A percentile compares a stretch with the other conserved stretches of the same genome.
Conservation (phyloP, 1,139 yeast genomes). For the Casaregolazyma lundiana region DNA sequence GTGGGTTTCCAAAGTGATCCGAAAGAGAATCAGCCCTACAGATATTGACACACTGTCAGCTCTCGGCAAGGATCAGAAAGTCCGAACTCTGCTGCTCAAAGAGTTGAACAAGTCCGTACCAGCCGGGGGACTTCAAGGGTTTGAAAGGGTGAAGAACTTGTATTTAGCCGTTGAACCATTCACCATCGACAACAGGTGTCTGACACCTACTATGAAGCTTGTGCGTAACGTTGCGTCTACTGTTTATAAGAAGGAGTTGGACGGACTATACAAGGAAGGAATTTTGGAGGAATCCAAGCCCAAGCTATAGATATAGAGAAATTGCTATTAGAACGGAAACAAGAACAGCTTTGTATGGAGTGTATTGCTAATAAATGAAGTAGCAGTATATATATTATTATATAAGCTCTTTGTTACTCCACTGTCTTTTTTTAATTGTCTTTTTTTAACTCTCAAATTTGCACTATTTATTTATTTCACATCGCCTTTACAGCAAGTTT, state of each 20-base stretch:
- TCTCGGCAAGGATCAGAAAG: constrained; percentile 28
- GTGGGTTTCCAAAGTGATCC: constrained; percentile 26
- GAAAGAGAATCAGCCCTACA: constrained; percentile 21
- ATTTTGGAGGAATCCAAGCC: constrained; percentile 18
- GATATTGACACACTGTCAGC: constrained; percentile 30
- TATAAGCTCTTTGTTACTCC: no score
- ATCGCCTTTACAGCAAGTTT: no score
- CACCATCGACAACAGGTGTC: constrained; percentile 54
- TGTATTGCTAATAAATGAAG: not conserved
- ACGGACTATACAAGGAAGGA: constrained; percentile 59
- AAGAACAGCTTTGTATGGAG: not conserved
- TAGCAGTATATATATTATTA: no score
- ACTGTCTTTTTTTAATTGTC: no score
- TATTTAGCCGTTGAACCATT: constrained; percentile 61
- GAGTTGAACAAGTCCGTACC: constrained; percentile 32
- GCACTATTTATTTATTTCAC: no score
- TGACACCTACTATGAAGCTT: constrained; percentile 74
- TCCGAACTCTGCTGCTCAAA: constrained; percentile 31
- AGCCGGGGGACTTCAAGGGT: constrained; percentile 39
- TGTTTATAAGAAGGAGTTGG: constrained; percentile 46
- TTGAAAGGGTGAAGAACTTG: constrained; percentile 63
- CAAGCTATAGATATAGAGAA: not conserved
- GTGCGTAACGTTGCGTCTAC: constrained; percentile 58
- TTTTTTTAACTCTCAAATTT: no score
- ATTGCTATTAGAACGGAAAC: not conserved